Evolutionary conservation across 108 stramenopile genomes (phyloP).

Genomic region (Heterococcus sp.): DNA sequence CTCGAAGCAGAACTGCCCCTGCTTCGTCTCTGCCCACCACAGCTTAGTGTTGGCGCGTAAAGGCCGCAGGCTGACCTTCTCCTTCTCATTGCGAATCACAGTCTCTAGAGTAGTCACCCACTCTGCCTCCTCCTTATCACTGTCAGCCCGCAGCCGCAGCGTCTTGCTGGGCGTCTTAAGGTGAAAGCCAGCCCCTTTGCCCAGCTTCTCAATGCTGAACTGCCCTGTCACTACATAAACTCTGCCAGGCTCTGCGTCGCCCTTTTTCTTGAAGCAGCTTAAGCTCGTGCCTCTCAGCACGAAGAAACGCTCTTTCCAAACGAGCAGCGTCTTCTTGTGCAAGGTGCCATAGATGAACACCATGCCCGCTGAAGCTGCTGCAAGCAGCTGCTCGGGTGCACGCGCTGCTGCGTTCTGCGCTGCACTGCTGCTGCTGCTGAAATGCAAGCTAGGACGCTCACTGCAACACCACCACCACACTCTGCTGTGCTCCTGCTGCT

Average conservation of each 20-base stretch:
- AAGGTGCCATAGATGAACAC: constrained; percentile 40
- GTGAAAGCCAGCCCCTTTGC: constrained; percentile 25
- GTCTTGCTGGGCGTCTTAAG: constrained; percentile 19
- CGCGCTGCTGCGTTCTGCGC: too few species aligned
- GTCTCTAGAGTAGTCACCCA: constrained; percentile 35
- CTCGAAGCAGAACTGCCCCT: constrained; percentile 40
- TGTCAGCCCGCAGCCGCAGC: constrained; percentile 8
- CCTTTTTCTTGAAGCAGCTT: constrained; percentile 32
- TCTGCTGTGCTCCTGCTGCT: too few species aligned
- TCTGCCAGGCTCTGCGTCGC: constrained; percentile 34
- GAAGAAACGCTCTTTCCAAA: constrained; percentile 41
- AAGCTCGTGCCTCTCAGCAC: constrained; percentile 39
- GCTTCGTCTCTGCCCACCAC: too few species aligned
- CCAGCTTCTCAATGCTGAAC: constrained; percentile 13
- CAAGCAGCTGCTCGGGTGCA: too few species aligned
- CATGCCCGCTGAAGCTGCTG: constrained; percentile 13
- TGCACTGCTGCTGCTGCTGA: too few species aligned
- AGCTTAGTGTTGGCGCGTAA: not conserved
- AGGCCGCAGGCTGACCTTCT: not conserved
- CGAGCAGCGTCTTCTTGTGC: constrained; percentile 36
- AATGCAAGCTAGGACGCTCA: too few species aligned
- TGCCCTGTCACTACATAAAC: constrained; percentile 21
- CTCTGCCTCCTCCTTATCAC: constrained; percentile 39
- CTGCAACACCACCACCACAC: too few species aligned
- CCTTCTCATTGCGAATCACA: not conserved